These are phyloP conservation scores for Acanthamoeba healyi DNA, from an alignment of 208 protist genomes.

Conservation along the genomic window DNA sequence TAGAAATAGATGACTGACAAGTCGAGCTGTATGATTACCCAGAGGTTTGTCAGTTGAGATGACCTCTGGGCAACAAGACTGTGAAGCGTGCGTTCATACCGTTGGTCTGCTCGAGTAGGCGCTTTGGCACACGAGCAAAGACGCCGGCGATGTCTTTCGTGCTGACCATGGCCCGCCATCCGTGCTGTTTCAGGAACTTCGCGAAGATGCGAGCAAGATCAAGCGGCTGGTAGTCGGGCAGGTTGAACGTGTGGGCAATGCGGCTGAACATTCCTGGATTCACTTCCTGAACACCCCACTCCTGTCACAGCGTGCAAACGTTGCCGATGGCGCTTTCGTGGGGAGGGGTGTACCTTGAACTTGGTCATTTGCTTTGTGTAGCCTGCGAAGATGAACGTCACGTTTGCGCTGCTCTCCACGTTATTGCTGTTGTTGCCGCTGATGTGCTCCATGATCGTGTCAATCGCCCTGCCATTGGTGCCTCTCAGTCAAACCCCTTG, in stretches of 20 bases:
- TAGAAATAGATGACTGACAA: background rate
- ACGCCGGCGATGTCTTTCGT: background rate
- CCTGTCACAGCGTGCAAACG: no score
- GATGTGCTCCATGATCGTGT: background rate
- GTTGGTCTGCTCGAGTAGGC: background rate
- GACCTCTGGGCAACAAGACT: no score
- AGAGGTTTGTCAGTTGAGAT: background rate
- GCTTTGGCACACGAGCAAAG: background rate
- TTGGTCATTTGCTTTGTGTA: background rate
- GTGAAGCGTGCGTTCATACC: background rate
- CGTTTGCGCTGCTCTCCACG: background rate
- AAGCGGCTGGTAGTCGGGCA: background rate
- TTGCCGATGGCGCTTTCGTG: no score
- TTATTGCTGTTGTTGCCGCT: background rate
- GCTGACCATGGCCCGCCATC: background rate
- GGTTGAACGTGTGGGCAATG: constrained; percentile 8
- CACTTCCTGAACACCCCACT: background rate
- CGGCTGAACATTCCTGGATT: background rate
- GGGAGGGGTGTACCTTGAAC: background rate
- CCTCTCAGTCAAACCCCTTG: no score
- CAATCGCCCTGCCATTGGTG: background rate
- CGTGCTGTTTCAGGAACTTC: background rate
- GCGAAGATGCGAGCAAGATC: background rate
- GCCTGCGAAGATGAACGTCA: constrained; percentile 3
- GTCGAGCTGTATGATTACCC: background rate